Conservation (phyloP, 306 rosid genomes). For the Hippophae gyantsensis region DNA sequence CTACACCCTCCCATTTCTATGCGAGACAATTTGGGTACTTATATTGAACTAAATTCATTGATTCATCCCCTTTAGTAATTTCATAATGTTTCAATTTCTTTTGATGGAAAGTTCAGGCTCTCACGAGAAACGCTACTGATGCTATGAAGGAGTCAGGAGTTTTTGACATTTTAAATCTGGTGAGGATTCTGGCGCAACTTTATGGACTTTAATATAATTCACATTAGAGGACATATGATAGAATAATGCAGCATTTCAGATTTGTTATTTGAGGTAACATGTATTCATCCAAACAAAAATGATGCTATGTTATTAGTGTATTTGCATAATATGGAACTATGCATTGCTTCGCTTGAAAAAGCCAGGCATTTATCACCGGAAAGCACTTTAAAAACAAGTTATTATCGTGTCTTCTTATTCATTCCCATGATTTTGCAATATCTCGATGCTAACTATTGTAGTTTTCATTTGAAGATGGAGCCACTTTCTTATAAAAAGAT, state of each 20-base stretch:
- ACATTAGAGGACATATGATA: not conserved
- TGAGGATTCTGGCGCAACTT: slow-evolving; percentile 28
- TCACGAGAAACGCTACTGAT: slow-evolving; percentile 71
- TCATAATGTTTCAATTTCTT: slow-evolving; percentile 21
- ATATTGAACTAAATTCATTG: no score
- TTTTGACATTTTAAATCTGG: slow-evolving; percentile 60
- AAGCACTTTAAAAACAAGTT: not conserved
- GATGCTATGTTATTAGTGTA: not conserved
- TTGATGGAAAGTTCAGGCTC: slow-evolving; percentile 51
- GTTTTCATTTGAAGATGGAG: slow-evolving; percentile 61
- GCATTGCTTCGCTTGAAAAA: no score
- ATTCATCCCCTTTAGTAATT: slow-evolving; percentile 3
- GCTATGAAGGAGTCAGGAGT: slow-evolving; percentile 89
- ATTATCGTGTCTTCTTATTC: not conserved
- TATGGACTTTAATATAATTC: not conserved
- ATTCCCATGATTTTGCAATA: not conserved
- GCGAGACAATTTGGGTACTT: no score
- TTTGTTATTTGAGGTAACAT: not conserved
- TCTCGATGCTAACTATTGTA: slow-evolving; percentile 8
- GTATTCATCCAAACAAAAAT: not conserved
- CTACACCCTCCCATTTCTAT: not conserved
- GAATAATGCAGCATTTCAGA: not conserved
- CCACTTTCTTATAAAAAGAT: slow-evolving; percentile 50
- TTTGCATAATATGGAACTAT: not conserved
- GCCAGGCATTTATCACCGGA: no score